A percentile compares a stretch with the other conserved stretches of the same genome.
phyloP scores from a whole-genome alignment of 2,329 filamentous ascomycete species.

The Nannizzia gypsea region DNA sequence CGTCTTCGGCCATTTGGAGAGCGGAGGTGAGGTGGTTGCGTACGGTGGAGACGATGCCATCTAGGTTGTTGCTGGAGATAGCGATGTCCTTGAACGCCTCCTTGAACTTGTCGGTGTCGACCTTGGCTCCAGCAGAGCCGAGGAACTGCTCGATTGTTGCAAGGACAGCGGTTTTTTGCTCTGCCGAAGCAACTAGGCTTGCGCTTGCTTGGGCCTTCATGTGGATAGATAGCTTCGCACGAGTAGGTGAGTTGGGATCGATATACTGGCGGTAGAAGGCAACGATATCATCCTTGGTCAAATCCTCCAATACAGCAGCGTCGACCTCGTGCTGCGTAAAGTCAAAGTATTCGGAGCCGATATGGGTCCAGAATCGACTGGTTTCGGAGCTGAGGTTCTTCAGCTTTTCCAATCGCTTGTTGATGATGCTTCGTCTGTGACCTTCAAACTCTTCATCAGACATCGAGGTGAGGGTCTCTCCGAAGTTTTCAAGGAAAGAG shows the following conservation, averaged over 20 bases:
- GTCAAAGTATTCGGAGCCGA: slow-evolving; percentile 76
- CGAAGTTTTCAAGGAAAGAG: slow-evolving; percentile 61
- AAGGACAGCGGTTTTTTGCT: slow-evolving; percentile 28
- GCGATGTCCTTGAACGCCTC: slow-evolving; percentile 36
- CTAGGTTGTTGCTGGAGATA: slow-evolving; percentile 35
- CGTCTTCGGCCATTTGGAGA: slow-evolving; percentile 39
- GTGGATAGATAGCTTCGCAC: slow-evolving; percentile 78
- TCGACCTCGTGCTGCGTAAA: slow-evolving; percentile 75
- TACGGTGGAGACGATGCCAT: slow-evolving; percentile 41
- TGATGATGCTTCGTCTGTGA: slow-evolving; percentile 80
- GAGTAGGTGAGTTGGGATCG: slow-evolving; percentile 55
- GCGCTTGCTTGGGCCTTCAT: slow-evolving; percentile 60
- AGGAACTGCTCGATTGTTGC: slow-evolving; percentile 38
- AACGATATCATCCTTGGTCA: slow-evolving; percentile 70
- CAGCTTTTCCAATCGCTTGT: slow-evolving; percentile 75
- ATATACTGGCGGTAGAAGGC: slow-evolving; percentile 69
- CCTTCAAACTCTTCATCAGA: slow-evolving; percentile 71
- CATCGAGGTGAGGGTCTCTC: slow-evolving; percentile 60
- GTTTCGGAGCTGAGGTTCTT: slow-evolving; percentile 87
- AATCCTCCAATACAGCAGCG: slow-evolving; percentile 56
- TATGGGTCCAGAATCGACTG: slow-evolving; percentile 69
- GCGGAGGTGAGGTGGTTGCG: slow-evolving; percentile 41
- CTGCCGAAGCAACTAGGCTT: slow-evolving; percentile 25
- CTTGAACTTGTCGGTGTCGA: slow-evolving; percentile 33
- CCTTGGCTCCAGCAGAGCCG: slow-evolving; percentile 35